A percentile compares a stretch with the other conserved stretches of the same genome.
Conservation (phyloP, 768 basidiomycete genomes). For the Psilocybe azurescens region DNA sequence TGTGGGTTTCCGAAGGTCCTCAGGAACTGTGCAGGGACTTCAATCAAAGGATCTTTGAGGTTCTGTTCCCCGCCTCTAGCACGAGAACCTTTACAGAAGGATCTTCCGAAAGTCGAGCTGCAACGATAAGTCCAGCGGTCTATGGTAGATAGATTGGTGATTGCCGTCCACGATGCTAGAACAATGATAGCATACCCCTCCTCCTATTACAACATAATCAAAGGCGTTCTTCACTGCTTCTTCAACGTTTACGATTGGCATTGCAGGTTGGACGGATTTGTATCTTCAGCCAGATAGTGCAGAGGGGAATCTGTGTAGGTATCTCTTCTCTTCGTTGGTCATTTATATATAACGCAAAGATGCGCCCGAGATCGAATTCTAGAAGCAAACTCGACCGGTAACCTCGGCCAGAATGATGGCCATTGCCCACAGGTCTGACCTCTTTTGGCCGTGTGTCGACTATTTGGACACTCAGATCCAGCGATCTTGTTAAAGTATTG, state of each 20-base stretch:
- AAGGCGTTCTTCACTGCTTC: not conserved
- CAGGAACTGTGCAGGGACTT: slow-evolving; percentile 36
- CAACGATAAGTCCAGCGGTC: slow-evolving; percentile 7
- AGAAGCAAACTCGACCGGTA: not conserved
- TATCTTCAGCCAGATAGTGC: not conserved
- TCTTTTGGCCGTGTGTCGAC: not conserved
- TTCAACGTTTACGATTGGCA: slow-evolving; percentile 12
- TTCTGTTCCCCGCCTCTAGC: slow-evolving; percentile 36
- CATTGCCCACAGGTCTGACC: not conserved
- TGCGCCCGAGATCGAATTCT: not conserved
- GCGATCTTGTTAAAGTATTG: not conserved
- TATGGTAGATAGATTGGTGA: not conserved
- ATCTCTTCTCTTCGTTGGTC: not conserved
- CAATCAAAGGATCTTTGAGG: slow-evolving; percentile 38
- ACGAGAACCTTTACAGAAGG: slow-evolving; percentile 12
- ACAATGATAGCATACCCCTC: slow-evolving; percentile 1
- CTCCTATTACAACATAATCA: slow-evolving; percentile 13
- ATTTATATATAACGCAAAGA: not conserved
- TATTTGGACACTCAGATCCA: too few relatives aligned
- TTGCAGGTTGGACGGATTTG: not conserved
- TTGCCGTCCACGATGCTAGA: too few relatives aligned
- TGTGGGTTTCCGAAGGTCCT: slow-evolving; percentile 32
- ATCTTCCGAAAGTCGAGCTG: slow-evolving; percentile 13
- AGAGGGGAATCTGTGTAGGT: not conserved
- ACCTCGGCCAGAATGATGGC: not conserved